Evolutionary conservation across 1,139 yeast species (phyloP), one percentile per base, ranked within the genome.

Genomic region (Suhomyces wounanorum): DNA sequence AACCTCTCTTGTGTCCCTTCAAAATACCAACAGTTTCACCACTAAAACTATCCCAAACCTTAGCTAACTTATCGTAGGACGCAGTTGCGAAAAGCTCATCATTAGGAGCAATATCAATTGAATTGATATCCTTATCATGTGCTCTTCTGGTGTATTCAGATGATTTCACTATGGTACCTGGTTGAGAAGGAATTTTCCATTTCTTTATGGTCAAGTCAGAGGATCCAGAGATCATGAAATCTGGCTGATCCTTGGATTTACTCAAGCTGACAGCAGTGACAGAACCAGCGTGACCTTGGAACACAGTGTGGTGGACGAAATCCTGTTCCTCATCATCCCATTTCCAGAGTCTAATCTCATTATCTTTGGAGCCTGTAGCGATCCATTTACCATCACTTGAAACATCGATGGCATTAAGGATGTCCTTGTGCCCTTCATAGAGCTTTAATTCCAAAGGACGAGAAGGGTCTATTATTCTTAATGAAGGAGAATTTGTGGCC

Each of bases 401-500:
- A 2, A 84, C 81, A 66, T 90, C 98, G 26, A 95, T 65, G 33
- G 89, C 82, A 62, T 94, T 89, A 48, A 94, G 82, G 55, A 94
- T 75, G 67, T 95, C 99, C 2, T 80, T 80, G 67, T 94, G 99
- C 2, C 96, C 97, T 53, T 87, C 87, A 51, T 82, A 79, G 23
- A 89, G 70, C 18, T 74, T 77, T 56, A 87, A 83, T 56, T 85
- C 89, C 43, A 87, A 71, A 8, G 89, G 88, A 38, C 66, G 66
- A 14, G 64, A 58, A 8, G 85, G 81, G 57, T 84, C 79, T 40
- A 90, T 79, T 11, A 94, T 70, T 63, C 98, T 78, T 48, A 94
- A 73, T 3, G 95, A 85, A n/a, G 97, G 96, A 0, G 98, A 88
- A 67, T 94, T 94, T 11, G 99, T 92, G 1, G 98, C 97, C 59